Conservation (phyloP, 345 rosid genomes). For the Moricandia moricandioides region DNA sequence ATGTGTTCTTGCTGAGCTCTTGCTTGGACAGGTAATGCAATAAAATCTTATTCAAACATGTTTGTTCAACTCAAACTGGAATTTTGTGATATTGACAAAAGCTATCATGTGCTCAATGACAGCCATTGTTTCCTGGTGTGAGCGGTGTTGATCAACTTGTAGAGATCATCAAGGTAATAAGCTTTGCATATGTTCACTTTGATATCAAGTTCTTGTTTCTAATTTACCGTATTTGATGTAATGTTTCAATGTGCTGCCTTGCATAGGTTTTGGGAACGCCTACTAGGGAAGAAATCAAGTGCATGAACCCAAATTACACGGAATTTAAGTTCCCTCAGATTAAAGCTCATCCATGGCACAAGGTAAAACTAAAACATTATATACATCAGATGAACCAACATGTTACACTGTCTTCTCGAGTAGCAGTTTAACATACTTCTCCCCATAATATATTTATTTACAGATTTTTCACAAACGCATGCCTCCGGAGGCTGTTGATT, state of each 20-base stretch:
- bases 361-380: constrained; percentile 46
- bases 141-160: constrained; percentile 98
- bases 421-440: neutral
- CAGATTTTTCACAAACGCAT: constrained; percentile 93
- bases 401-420: neutral
- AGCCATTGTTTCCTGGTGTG: constrained; percentile 97
- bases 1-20: constrained; percentile 87
- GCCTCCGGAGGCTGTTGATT: constrained; percentile 98
- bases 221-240: neutral
- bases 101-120: constrained; percentile 28
- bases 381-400: neutral
- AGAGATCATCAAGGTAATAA: constrained; percentile 86
- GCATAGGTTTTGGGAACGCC: constrained; percentile 91
- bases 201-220: neutral
- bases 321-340: constrained; percentile 97
- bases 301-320: constrained; percentile 98
- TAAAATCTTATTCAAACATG: neutral
- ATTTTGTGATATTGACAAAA: neutral
- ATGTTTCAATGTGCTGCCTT: neutral
- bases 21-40: constrained; percentile 77
- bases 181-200: neutral
- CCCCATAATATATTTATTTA: constrained; percentile 2
- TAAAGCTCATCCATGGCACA: constrained; percentile 99
- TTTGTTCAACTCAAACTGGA: neutral
- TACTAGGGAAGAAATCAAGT: constrained; percentile 95